These are phyloP conservation scores for Vitis labrusca DNA, from an alignment of 164 flowering plant species.

Conservation along the genomic window DNA sequence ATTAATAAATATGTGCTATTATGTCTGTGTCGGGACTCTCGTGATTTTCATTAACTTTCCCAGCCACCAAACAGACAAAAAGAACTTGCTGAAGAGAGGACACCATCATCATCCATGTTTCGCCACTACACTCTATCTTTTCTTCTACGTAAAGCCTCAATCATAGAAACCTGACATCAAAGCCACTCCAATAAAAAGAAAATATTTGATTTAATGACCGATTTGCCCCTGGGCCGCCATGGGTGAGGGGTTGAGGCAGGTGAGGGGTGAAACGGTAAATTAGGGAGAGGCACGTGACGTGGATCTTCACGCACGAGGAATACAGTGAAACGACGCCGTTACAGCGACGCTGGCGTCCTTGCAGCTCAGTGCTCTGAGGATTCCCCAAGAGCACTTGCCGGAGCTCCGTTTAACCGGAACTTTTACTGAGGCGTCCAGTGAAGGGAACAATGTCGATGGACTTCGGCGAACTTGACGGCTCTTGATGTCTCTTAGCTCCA, in stretches of 20 bases:
- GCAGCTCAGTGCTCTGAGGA: constrained; percentile 60
- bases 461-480: constrained; percentile 54
- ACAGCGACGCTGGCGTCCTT: constrained; percentile 40
- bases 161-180: not conserved
- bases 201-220: not conserved
- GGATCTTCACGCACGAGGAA: constrained; percentile 10
- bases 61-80: constrained; percentile 8
- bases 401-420: constrained; percentile 11
- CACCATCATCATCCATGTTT: constrained; percentile 2
- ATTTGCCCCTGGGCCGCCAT: not conserved
- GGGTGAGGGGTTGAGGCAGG: too few species aligned
- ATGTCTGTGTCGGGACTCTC: constrained; percentile 21
- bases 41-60: constrained; percentile 23
- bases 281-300: too few species aligned
- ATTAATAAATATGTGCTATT: not conserved
- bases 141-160: constrained; percentile 14
- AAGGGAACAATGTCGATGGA: constrained; percentile 19
- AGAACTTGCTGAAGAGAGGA: not conserved
- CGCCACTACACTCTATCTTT: constrained; percentile 13
- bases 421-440: constrained; percentile 2
- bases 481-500: constrained; percentile 61
- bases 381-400: constrained; percentile 33
- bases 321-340: constrained; percentile 34
- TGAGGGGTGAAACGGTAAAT: too few species aligned
- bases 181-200: not conserved